Evolutionary conservation across 495 filamentous ascomycete species (phyloP), one percentile per base, ranked within the genome.

Genomic region (Neurospora sp.): DNA sequence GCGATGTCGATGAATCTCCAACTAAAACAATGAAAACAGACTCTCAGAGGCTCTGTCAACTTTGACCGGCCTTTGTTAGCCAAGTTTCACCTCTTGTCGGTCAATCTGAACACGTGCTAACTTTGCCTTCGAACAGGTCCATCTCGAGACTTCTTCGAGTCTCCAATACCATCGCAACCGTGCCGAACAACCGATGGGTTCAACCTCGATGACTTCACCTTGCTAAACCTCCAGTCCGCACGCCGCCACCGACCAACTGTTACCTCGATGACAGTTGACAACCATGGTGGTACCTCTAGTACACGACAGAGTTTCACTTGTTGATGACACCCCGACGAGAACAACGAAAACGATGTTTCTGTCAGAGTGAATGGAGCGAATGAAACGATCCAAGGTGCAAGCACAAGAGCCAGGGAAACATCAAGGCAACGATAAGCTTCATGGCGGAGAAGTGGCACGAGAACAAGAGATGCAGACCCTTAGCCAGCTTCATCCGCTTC

Each of bases 21-120:
- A 35, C 6, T 6, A 61, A 35, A 18, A 18, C 5, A 0, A 6
- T 11, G 10, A 1, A 12, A 7, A 5, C 4, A 3, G 0, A 14
- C 46, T 22, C 1, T 14, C 1, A 0, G 0, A 2, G 46, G 10
- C 3, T 6, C 0, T 1, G 6, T 27, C 11, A 2, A 0, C 20
- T 5, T 46, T 3, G 9, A 9, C 0, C 9, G 42, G 3, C 42
- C 1, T 3, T 46, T n/a, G 3, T 10, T 10, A 8, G 3, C 8
- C 8, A 20, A 10, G 44, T n/a, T 20, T 5, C 1, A 41, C 5
- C 3, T 3, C 42, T 44, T 7, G 5, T 18, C 16, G 5, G 40
- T 16, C 0, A 16, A 41, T 5, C 14, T 18, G 14, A n/a, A n/a
- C n/a, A 46, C 1, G 16, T 0, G 12, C 12, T 31, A 0, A 35